Base-by-base conservation (phyloP, 2,329 filamentous ascomycete species). In the Trichoderma brevicompactum region DNA sequence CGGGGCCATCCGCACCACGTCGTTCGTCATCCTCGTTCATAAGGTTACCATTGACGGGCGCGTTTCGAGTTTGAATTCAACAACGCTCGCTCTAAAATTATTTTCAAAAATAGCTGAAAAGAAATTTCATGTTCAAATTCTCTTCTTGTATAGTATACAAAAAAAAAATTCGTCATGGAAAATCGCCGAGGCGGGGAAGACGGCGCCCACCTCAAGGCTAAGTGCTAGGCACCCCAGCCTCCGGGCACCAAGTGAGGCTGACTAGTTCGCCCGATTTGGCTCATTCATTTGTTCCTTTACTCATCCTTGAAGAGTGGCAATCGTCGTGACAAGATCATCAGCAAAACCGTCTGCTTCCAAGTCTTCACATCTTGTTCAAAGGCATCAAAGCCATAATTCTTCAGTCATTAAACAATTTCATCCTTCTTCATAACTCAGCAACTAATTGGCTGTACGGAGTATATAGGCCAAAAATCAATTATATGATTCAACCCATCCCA, bases 151-250 rank as follows among this genome's bases (percentile, higher is more conserved):
- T n/a, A 32, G 23, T 15, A 12, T 43, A 15, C 7, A 32, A 41
- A 1, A 43, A 28, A 38, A 41, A 1, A 43, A 28, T 23, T 56
- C 53, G 53, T 56, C 53, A 56, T 44, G 23, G 40, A 32, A 17
- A 19, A 56, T 56, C 53, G 53, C n/a, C 53, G 15, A 56, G 19
- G 53, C 53, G 53, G 53, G 53, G 53, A 56, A 56, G 17, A 17
- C 38, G 28, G 23, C 15, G 23, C 2, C 23, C 53, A 23, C 43
- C 28, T 34, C n/a, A 41, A 34, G 15, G 23, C 53, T 50, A 40
- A 56, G 23, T 28, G 23, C 23, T 28, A 28, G 52, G 38, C 38
- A 41, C 13, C 38, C 52, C 7, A 55, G 36, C 12, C 52, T n/a
- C 52, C 44, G 34, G 15, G 56, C 10, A 13, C n/a, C 6, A 60